Conservation (phyloP, 1,284 basidiomycete genomes). For the Moniliophthora roreri region DNA sequence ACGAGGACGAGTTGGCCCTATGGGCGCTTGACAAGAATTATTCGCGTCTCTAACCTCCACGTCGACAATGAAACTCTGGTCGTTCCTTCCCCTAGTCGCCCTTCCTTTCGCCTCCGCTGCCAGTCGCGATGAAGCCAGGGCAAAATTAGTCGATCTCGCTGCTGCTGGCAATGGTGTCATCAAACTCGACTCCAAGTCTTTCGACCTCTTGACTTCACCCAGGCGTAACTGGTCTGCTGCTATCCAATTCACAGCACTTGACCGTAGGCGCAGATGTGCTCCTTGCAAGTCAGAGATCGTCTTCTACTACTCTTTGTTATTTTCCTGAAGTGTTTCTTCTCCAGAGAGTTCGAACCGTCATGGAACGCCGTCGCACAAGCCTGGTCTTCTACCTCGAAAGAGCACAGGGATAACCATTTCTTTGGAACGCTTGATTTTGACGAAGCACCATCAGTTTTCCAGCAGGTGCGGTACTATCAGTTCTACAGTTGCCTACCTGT, state of each 20-base stretch:
- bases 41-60: slow-evolving; percentile 11
- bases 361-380: slow-evolving; percentile 79
- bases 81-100: slow-evolving; percentile 36
- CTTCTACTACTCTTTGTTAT: neutral
- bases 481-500: neutral
- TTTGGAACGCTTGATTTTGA: slow-evolving; percentile 92
- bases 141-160: slow-evolving; percentile 65
- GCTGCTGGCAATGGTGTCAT: slow-evolving; percentile 75
- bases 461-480: slow-evolving; percentile 52
- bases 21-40: neutral
- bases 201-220: slow-evolving; percentile 72
- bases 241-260: slow-evolving; percentile 85
- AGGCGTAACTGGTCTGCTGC: slow-evolving; percentile 83
- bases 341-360: slow-evolving; percentile 82
- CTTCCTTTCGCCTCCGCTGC: slow-evolving; percentile 48
- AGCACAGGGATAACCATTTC: slow-evolving; percentile 79
- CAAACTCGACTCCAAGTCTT: slow-evolving; percentile 72
- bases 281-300: slow-evolving; percentile 69
- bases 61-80: slow-evolving; percentile 21
- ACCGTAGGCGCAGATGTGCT: slow-evolving; percentile 72
- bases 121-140: slow-evolving; percentile 36
- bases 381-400: slow-evolving; percentile 65
- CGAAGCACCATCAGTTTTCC: slow-evolving; percentile 72
- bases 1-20: neutral
- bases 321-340: slow-evolving; percentile 7